Percentiles rank a stretch among this genome's conserved stretches.
phyloP scores from a whole-genome alignment of 257 asterid genomes.

The Solanum gandarillasii region DNA sequence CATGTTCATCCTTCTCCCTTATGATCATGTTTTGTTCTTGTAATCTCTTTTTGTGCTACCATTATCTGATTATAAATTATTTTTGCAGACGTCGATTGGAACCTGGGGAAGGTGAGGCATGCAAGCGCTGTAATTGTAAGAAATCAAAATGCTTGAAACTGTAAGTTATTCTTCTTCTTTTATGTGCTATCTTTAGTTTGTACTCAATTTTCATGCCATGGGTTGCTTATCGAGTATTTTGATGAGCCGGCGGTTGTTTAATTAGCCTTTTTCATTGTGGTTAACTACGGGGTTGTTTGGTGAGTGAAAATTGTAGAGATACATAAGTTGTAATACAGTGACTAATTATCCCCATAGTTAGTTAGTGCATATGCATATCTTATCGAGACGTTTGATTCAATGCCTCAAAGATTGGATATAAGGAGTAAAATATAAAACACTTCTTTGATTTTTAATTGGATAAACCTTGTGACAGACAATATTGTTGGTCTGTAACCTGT shows the following conservation, averaged over 20 bases:
- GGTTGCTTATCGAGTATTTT: background rate
- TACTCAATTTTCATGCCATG: background rate
- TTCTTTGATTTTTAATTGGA: background rate
- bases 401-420: background rate
- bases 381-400: background rate
- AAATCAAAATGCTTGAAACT: slow-evolving; percentile 94
- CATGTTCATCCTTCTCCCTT: slow-evolving; percentile 6
- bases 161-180: slow-evolving; percentile 33
- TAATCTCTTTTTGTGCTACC: background rate
- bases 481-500: background rate
- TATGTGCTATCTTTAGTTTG: background rate
- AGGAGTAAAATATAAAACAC: background rate
- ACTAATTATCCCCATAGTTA: background rate
- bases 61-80: slow-evolving; percentile 6
- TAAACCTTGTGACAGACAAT: background rate
- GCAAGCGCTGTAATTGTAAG: slow-evolving; percentile 96
- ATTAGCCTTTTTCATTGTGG: background rate
- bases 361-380: background rate
- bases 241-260: background rate
- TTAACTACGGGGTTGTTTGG: background rate
- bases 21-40: background rate
- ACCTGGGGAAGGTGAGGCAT: slow-evolving; percentile 50
- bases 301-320: background rate
- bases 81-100: slow-evolving; percentile 55
- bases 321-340: background rate